Conservation (phyloP, 306 rosid species). For the Delonix regia region DNA sequence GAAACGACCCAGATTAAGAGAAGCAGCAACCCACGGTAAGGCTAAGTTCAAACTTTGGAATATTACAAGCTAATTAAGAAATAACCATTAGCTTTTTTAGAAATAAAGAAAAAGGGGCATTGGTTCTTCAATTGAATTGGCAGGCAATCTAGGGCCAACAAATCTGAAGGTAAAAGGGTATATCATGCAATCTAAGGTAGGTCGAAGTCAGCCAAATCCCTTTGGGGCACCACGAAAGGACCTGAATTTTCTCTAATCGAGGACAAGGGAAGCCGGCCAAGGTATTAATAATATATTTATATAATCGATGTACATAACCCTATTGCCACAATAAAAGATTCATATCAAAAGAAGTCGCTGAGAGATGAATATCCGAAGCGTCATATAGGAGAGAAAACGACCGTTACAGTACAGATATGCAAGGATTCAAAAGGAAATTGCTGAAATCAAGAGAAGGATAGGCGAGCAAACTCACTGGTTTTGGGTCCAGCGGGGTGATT, state of each 20-base stretch:
- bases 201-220: background rate
- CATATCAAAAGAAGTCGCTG: background rate
- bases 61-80: background rate
- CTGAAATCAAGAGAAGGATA: background rate
- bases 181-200: background rate
- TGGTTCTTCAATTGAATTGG: background rate
- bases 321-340: background rate
- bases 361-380: conserved; percentile 17
- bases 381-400: background rate
- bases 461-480: conserved; percentile 70
- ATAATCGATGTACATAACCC: background rate
- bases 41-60: background rate
- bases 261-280: background rate
- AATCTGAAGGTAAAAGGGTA: background rate
- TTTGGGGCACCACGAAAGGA: background rate
- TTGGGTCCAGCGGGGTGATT: conserved; percentile 99
- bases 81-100: background rate
- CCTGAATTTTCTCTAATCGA: background rate
- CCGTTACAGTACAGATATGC: background rate
- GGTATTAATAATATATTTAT: background rate
- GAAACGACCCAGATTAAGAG: background rate
- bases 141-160: background rate
- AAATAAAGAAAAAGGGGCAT: background rate
- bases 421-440: background rate
- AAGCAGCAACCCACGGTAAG: background rate